Conservation (phyloP, 2,329 filamentous ascomycete species). For the Microascus cirrosus region DNA sequence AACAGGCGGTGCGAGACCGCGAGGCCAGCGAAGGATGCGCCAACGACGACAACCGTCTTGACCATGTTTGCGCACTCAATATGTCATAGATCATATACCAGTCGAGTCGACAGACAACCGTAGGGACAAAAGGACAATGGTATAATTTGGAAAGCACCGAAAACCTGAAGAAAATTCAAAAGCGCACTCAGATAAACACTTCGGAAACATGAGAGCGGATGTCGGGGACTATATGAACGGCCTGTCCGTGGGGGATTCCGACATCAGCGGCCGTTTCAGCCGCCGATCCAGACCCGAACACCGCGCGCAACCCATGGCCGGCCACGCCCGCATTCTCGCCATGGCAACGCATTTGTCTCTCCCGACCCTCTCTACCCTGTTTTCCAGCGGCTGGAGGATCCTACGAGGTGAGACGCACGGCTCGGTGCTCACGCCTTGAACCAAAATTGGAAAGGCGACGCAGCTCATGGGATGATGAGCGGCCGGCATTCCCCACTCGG, state of each 20-base stretch:
- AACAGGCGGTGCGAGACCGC: slow-evolving; percentile 42
- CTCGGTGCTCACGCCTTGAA: background rate
- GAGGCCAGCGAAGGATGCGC: slow-evolving; percentile 41
- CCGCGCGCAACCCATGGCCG: background rate
- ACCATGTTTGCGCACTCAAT: slow-evolving; percentile 21
- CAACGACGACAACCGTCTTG: slow-evolving; percentile 42
- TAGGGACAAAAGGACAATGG: background rate
- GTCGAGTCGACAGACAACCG: background rate
- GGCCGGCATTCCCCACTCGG: background rate
- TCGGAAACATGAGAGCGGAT: background rate
- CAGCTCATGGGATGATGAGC: background rate
- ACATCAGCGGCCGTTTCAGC: background rate
- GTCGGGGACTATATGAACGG: background rate
- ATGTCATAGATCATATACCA: background rate
- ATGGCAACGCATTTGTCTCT: background rate
- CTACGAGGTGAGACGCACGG: no score
- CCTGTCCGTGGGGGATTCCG: background rate
- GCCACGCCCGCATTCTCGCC: background rate
- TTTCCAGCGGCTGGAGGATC: no score
- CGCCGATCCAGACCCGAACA: background rate
- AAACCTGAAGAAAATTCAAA: background rate
- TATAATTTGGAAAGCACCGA: background rate
- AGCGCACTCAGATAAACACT: background rate
- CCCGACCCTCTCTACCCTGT: no score
- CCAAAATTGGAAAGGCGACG: background rate